Evolutionary conservation across 306 rosid genomes (phyloP).

Genomic region (Dryas alaskensis): DNA sequence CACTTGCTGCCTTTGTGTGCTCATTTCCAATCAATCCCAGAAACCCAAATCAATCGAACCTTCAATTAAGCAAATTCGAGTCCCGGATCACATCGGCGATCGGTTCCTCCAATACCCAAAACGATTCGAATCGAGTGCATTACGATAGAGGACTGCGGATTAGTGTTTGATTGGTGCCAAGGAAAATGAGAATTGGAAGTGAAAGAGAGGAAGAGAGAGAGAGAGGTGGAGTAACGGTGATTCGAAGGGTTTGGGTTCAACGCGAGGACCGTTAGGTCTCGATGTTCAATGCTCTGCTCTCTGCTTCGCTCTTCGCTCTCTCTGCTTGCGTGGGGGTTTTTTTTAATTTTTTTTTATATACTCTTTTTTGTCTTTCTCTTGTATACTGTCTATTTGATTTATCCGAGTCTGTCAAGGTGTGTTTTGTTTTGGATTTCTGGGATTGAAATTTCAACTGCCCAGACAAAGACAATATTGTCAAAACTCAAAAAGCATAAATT

Average conservation of each 20-base stretch:
- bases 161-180: background rate
- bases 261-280: conserved; percentile 44
- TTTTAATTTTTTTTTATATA: background rate
- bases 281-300: conserved; percentile 5
- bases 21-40: conserved; percentile 38
- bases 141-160: background rate
- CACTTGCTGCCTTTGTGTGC: conserved; percentile 57
- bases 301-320: background rate
- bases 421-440: conserved; percentile 6
- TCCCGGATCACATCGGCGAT: conserved; percentile 4
- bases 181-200: conserved; percentile 10
- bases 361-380: background rate
- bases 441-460: conserved; percentile 2
- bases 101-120: conserved; percentile 14
- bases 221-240: background rate
- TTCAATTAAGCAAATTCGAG: background rate
- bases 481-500: background rate
- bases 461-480: background rate
- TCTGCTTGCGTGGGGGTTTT: background rate
- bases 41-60: conserved; percentile 21
- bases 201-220: background rate
- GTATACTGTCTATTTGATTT: background rate
- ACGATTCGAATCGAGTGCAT: conserved; percentile 22
- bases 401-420: background rate
- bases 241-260: conserved; percentile 30